phyloP scores from a whole-genome alignment of 2,329 filamentous ascomycete genomes.

The Aspergillus neoniger region DNA sequence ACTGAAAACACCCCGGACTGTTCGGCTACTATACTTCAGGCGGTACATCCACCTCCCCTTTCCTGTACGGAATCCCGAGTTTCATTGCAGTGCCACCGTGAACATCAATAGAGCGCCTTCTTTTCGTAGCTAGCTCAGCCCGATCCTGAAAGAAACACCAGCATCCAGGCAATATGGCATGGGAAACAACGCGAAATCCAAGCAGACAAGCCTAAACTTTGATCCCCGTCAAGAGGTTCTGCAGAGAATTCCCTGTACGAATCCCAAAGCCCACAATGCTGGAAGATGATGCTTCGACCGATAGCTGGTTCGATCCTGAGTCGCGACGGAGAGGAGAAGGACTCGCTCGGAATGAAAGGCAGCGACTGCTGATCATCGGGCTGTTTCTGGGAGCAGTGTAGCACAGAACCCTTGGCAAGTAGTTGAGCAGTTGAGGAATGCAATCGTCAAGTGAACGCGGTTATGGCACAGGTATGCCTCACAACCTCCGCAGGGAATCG shows the following conservation, averaged over 20 bases:
- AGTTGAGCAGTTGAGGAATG: constrained; percentile 20
- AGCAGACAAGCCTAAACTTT: constrained; percentile 21
- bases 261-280: background rate
- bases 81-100: constrained; percentile 12
- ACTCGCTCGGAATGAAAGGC: constrained; percentile 5
- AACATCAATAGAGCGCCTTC: constrained; percentile 15
- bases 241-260: background rate
- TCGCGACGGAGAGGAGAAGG: constrained; percentile 15
- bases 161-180: background rate
- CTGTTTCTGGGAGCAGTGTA: background rate
- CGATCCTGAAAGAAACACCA: constrained; percentile 13
- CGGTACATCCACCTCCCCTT: background rate
- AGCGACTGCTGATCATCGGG: background rate
- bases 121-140: constrained; percentile 19
- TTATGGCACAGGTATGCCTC: constrained; percentile 12
- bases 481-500: constrained; percentile 13
- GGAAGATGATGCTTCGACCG: background rate
- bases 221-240: constrained; percentile 15
- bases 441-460: constrained; percentile 19
- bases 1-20: background rate
- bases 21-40: constrained; percentile 1
- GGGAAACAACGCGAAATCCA: constrained; percentile 1
- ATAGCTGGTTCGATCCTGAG: background rate
- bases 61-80: background rate
- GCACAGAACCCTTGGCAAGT: constrained; percentile 5